These are phyloP conservation scores for Mycena galopus DNA, from an alignment of 768 basidiomycete genomes.

Conservation along the genomic window DNA sequence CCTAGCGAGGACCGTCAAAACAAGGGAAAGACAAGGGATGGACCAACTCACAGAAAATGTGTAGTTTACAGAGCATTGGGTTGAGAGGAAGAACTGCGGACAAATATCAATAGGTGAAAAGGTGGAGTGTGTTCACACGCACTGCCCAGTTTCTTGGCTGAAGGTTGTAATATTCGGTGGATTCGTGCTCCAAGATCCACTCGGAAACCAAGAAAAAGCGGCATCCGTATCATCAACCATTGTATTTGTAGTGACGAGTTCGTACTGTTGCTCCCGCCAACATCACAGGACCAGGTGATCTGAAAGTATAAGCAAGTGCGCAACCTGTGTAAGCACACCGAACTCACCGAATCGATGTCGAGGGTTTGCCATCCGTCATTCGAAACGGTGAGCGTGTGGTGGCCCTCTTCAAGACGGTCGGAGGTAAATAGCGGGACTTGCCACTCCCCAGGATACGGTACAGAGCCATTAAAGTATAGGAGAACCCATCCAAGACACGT, in stretches of 20 bases:
- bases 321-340: no score
- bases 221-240: constrained; percentile 8
- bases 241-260: background rate
- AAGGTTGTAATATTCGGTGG: constrained; percentile 7
- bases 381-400: constrained; percentile 14
- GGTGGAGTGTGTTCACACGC: constrained; percentile 1
- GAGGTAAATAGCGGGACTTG: constrained; percentile 7
- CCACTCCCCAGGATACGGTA: background rate
- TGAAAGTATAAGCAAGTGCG: background rate
- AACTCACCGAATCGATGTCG: constrained; percentile 34
- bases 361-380: constrained; percentile 17
- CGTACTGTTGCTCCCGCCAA: constrained; percentile 9
- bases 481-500: constrained; percentile 9
- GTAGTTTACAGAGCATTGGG: constrained; percentile 26
- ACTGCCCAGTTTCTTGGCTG: constrained; percentile 19
- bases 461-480: background rate
- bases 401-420: background rate
- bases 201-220: constrained; percentile 16
- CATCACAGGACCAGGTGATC: constrained; percentile 19
- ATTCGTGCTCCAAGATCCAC: constrained; percentile 21
- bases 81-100: constrained; percentile 20
- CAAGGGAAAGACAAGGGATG: background rate
- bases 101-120: background rate
- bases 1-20: constrained; percentile 16
- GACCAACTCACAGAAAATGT: constrained; percentile 30